These are phyloP conservation scores for Eucalyptus tenuipes DNA, from an alignment of 345 rosid species.

Conservation along the genomic window DNA sequence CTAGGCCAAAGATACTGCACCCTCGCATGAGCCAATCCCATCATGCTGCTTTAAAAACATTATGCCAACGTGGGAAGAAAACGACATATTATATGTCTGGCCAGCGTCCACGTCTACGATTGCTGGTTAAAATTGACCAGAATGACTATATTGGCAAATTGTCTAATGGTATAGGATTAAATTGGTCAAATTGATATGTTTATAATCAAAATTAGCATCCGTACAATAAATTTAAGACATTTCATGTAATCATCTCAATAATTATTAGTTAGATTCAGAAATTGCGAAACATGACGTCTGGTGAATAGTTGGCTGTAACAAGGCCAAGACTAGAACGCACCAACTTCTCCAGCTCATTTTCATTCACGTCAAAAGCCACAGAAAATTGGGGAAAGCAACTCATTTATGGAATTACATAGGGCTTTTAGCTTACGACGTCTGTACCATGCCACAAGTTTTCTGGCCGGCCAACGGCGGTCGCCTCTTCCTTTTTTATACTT, in stretches of 20 bases:
- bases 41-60: neutral
- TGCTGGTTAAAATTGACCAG: rapidly evolving
- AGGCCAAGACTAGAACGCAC: neutral
- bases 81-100: neutral
- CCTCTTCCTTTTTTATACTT: neutral
- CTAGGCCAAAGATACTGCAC: neutral
- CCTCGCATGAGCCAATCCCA: neutral
- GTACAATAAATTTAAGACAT: too few species aligned
- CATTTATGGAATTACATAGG: neutral
- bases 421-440: neutral
- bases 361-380: neutral
- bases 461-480: neutral
- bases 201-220: too few species aligned
- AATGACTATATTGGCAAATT: too few species aligned
- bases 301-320: neutral
- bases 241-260: rapidly evolving
- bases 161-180: rapidly evolving
- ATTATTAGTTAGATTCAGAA: too few species aligned
- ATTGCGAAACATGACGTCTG: rapidly evolving
- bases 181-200: too few species aligned
- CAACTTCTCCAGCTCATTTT: neutral
- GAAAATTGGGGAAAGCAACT: neutral
- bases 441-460: neutral
- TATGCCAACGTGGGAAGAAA: neutral
- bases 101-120: rapidly evolving